Base-by-base conservation (phyloP, 1,284 basidiomycete genomes). In the Sporisorium graminicola region DNA sequence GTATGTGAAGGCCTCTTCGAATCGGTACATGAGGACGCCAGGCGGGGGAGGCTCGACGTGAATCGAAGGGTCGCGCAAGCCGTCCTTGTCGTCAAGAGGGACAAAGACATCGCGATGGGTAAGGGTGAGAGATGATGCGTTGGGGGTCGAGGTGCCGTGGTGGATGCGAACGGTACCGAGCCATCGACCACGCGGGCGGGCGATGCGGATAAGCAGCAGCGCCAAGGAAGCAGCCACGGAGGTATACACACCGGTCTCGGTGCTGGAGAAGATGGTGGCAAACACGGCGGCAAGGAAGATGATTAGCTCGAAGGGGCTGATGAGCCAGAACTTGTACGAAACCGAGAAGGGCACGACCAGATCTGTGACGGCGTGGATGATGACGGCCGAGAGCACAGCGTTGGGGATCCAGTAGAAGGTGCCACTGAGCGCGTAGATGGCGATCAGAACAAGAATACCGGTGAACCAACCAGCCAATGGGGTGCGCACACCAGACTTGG, bases 401-500 rank as follows among this genome's bases (percentile, higher is more conserved):
- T 87, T 88, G 49, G 89, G 88, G 59, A 89, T 88, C 82, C 81
- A 83, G 70, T 79, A 82, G 74, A 83, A 83, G n/a, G 74, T 75
- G 43, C 83, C 86, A 6, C 86, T 83, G 35, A 98, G 89, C 40
- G 94, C 96, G 86, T 98, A 98, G 31, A 99, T 88, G 1, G 96
- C 94, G 75, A 98, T 92, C 61, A 99, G 90, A 76, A 98, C 95
- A 51, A 95, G 91, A 56, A 98, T 86, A 57, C 93, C 92, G 14
- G 94, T 94, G 79, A 94, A 86, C 80, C 96, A 90, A 80, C 97
- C 96, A 9, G 93, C 95, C 16, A 92, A 88, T 7, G 96, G 97
- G 8, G 96, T 98, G 73, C 96, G 92, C 22, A 98, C 96, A 67
- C 96, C 96, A 0, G 94, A 95, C 87, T 97, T 97, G 59, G 93